Percentiles rank a stretch among this genome's conserved stretches.
phyloP scores from a whole-genome alignment of 2,329 filamentous ascomycete species.

The Diaporthe australafricana region DNA sequence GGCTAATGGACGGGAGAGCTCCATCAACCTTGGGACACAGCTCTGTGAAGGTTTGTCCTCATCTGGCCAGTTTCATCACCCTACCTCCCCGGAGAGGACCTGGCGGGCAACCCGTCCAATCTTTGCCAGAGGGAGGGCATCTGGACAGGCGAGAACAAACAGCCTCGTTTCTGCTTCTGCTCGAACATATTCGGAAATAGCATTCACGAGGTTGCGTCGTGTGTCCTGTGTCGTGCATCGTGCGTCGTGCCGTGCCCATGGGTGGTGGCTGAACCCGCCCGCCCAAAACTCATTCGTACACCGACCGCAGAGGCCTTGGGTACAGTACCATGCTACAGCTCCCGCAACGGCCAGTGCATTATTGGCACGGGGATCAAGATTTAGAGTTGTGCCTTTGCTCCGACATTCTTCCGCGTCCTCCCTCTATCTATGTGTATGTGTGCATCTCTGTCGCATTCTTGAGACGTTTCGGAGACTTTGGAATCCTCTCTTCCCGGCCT shows the following conservation, averaged over 20 bases:
- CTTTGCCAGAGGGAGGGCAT: slow-evolving; percentile 15
- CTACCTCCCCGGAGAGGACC: not conserved
- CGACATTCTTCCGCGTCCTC: slow-evolving; percentile 11
- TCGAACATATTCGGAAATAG: slow-evolving; percentile 7
- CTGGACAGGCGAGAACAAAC: slow-evolving; percentile 11
- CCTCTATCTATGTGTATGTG: not conserved
- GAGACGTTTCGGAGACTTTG: slow-evolving; percentile 33
- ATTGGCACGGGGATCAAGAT: not conserved
- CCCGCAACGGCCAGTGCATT: not conserved
- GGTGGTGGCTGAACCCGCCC: not conserved
- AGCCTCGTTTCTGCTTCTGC: not conserved
- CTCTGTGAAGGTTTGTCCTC: slow-evolving; percentile 26
- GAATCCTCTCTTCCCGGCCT: slow-evolving; percentile 24
- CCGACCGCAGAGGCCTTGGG: not conserved
- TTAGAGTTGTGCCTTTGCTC: slow-evolving; percentile 27
- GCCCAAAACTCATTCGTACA: not conserved
- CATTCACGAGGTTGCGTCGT: slow-evolving; percentile 10
- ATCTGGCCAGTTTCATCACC: slow-evolving; percentile 27
- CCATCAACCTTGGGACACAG: slow-evolving; percentile 9
- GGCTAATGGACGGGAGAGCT: slow-evolving; percentile 14
- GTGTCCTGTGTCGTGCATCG: not conserved
- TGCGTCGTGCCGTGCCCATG: not conserved
- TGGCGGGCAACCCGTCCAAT: slow-evolving; percentile 12
- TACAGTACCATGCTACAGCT: not conserved
- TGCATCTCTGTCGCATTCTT: slow-evolving; percentile 23